phyloP scores from a whole-genome alignment of 1,284 basidiomycete genomes.

The Sutorius eximius region DNA sequence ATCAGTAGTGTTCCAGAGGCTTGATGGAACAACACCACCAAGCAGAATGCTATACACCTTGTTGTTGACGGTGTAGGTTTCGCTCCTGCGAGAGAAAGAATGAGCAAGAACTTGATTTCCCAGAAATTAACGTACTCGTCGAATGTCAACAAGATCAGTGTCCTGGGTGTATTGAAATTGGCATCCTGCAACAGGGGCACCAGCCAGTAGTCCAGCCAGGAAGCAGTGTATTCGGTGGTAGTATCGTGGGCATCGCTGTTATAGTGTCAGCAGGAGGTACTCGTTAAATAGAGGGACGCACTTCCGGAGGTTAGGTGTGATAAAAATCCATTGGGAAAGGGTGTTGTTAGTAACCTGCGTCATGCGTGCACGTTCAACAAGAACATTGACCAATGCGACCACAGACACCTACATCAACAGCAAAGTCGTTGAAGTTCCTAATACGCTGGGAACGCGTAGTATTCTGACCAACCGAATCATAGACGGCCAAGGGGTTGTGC shows the following conservation, averaged over 20 bases:
- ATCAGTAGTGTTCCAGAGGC: slow-evolving; percentile 49
- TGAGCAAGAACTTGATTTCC: background rate
- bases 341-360: slow-evolving; percentile 38
- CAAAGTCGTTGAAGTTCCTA: slow-evolving; percentile 67
- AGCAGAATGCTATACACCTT: slow-evolving; percentile 50
- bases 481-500: slow-evolving; percentile 60
- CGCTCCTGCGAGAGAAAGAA: slow-evolving; percentile 42
- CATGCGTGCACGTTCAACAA: background rate
- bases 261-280: slow-evolving; percentile 20
- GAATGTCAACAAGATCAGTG: slow-evolving; percentile 58
- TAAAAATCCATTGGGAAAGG: slow-evolving; percentile 61
- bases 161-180: slow-evolving; percentile 50
- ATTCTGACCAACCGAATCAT: slow-evolving; percentile 47
- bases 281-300: slow-evolving; percentile 8
- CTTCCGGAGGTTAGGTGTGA: slow-evolving; percentile 61
- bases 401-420: slow-evolving; percentile 43
- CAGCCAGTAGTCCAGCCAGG: slow-evolving; percentile 57
- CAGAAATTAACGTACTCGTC: slow-evolving; percentile 34
- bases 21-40: slow-evolving; percentile 50
- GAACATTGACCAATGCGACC: background rate
- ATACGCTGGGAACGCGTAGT: slow-evolving; percentile 47
- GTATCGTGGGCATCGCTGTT: slow-evolving; percentile 52
- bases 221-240: slow-evolving; percentile 46
- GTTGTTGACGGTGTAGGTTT: slow-evolving; percentile 49
- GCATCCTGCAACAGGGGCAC: slow-evolving; percentile 48